Percentiles rank a stretch among this genome's conserved stretches.
Evolutionary conservation across 176 grass and related monocot species (phyloP).

Genomic region (Paspalum notatum): DNA sequence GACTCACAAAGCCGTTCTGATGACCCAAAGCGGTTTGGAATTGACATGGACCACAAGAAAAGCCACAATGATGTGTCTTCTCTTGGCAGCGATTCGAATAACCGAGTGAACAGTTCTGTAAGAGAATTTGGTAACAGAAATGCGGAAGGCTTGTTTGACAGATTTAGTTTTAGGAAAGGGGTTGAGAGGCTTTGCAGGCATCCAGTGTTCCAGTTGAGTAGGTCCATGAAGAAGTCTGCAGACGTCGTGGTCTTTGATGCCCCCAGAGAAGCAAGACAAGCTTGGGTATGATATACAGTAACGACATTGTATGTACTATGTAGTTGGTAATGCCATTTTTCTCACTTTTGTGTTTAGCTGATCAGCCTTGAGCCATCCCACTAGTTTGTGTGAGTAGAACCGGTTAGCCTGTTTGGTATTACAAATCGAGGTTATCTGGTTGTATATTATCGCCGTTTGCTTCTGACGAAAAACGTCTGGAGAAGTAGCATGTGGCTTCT

Average conservation of each 20-base stretch:
- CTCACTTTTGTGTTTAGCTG: slow-evolving; percentile 21
- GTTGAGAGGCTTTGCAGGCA: slow-evolving; percentile 84
- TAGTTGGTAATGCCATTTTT: slow-evolving; percentile 43
- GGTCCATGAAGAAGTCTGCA: slow-evolving; percentile 70
- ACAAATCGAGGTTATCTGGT: slow-evolving; percentile 35
- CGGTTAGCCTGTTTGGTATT: slow-evolving; percentile 38
- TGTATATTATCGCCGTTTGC: slow-evolving; percentile 59
- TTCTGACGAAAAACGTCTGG: slow-evolving; percentile 50
- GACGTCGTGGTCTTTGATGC: slow-evolving; percentile 66
- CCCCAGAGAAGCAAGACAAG: slow-evolving; percentile 66
- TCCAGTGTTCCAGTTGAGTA: slow-evolving; percentile 89
- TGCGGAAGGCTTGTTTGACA: slow-evolving; percentile 56
- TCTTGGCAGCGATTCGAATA: neutral
- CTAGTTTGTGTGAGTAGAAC: slow-evolving; percentile 52
- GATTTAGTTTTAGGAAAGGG: slow-evolving; percentile 91
- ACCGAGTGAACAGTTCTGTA: slow-evolving; percentile 37
- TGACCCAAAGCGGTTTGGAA: slow-evolving; percentile 41
- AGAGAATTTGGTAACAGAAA: slow-evolving; percentile 55
- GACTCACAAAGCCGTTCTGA: slow-evolving; percentile 5
- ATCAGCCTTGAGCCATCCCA: slow-evolving; percentile 9
- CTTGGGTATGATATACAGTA: slow-evolving; percentile 75
- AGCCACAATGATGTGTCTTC: slow-evolving; percentile 36
- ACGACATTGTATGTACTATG: slow-evolving; percentile 35
- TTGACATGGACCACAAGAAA: slow-evolving; percentile 38
- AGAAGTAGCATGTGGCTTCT: slow-evolving; percentile 43